Conservation (phyloP, 306 rosid genomes). For the Quercus cerris region DNA sequence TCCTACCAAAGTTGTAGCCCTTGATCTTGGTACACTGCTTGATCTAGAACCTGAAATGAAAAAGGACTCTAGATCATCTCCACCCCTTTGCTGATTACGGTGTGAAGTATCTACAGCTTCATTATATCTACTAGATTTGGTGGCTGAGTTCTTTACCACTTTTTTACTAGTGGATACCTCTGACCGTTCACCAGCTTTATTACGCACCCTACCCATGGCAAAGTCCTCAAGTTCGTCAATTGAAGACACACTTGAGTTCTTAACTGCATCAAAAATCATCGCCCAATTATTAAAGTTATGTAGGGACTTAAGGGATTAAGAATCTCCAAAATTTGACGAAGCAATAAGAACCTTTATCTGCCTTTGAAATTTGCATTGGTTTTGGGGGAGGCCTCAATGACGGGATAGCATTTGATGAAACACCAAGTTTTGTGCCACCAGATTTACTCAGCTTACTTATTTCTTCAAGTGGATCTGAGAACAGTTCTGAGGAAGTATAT, state of each 20-base stretch:
- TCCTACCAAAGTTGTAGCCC: constrained; percentile 59
- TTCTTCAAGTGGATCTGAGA: constrained; percentile 51
- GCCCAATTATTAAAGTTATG: constrained; percentile 10
- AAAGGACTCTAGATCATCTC: constrained; percentile 72
- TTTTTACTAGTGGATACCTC: constrained; percentile 25
- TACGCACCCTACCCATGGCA: constrained; percentile 51
- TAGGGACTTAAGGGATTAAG: constrained; percentile 5
- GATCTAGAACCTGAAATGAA: constrained; percentile 58
- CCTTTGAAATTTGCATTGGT: constrained; percentile 39
- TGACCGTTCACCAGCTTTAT: constrained; percentile 35
- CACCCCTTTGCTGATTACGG: constrained; percentile 24
- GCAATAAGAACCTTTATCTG: constrained; percentile 44
- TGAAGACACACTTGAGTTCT: constrained; percentile 42
- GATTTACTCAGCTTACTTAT: constrained; percentile 42
- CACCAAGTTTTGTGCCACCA: constrained; percentile 31
- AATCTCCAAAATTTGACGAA: constrained; percentile 18
- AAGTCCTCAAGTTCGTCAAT: constrained; percentile 86
- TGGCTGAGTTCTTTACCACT: constrained; percentile 21
- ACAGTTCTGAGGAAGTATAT: constrained; percentile 37
- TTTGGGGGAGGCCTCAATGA: constrained; percentile 64
- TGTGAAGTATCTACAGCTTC: constrained; percentile 30
- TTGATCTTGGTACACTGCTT: constrained; percentile 77
- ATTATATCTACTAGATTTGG: constrained; percentile 35
- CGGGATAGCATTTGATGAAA: constrained; percentile 34
- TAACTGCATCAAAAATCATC: constrained; percentile 39